These are phyloP conservation scores for Phytopythium boreale DNA, from an alignment of 352 stramenopile genomes.

Conservation along the genomic window DNA sequence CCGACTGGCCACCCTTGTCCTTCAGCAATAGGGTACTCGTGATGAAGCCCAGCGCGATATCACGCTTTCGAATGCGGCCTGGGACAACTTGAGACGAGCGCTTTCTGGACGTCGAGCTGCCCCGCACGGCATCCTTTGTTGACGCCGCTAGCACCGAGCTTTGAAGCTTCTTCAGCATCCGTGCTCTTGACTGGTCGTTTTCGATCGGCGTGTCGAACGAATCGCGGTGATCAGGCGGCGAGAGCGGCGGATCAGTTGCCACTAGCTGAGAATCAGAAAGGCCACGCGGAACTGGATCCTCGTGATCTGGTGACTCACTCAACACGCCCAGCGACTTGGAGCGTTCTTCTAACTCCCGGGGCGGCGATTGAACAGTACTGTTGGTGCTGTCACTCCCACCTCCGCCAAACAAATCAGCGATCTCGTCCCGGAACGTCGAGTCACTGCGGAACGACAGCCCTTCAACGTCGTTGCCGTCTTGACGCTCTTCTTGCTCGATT, in stretches of 20 bases:
- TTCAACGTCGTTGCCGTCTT: conserved; percentile 28
- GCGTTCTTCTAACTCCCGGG: conserved; percentile 1
- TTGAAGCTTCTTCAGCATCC: conserved; percentile 65
- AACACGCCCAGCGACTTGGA: conserved; percentile 8
- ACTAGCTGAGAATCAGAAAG: conserved; percentile 30
- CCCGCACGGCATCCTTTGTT: not conserved
- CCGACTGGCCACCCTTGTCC: not conserved
- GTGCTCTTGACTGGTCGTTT: conserved; percentile 54
- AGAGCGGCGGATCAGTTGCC: conserved; percentile 34
- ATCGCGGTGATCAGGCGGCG: conserved; percentile 27
- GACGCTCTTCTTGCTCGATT: conserved; percentile 31
- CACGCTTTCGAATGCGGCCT: conserved; percentile 57
- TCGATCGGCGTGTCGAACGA: conserved; percentile 53
- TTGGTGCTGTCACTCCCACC: not conserved
- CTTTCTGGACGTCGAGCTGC: not conserved
- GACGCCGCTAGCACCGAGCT: conserved; percentile 28
- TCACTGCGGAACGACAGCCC: conserved; percentile 34
- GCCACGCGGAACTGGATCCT: conserved; percentile 2
- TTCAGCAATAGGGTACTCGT: conserved; percentile 18
- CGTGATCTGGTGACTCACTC: conserved; percentile 6
- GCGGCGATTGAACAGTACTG: not conserved
- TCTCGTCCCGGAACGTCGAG: conserved; percentile 16
- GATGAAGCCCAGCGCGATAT: conserved; percentile 57
- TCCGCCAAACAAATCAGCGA: conserved; percentile 1
- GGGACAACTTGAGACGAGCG: conserved; percentile 9